Conservation (phyloP, 331 rosid genomes). For the Spiraea crenata region DNA sequence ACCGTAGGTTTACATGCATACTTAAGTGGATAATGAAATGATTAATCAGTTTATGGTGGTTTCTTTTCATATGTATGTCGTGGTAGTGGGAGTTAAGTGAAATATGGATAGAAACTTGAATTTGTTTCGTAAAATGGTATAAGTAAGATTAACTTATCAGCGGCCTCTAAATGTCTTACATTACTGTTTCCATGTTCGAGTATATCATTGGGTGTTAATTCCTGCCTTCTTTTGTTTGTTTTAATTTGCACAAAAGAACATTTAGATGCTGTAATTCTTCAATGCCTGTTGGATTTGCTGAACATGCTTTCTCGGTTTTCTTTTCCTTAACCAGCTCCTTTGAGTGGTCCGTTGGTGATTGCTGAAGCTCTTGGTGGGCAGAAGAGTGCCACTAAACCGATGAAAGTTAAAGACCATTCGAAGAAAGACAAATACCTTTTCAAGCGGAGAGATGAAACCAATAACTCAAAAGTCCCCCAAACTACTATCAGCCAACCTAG, state of each 20-base stretch:
- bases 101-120: neutral
- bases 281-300: neutral
- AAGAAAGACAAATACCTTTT: constrained; percentile 86
- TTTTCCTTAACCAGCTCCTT: constrained; percentile 67
- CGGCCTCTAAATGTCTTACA: neutral
- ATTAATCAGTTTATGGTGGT: neutral
- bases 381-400: constrained; percentile 50
- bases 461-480: constrained; percentile 20
- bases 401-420: constrained; percentile 65
- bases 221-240: neutral
- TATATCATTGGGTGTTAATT: neutral
- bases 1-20: neutral
- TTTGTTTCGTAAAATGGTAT: neutral
- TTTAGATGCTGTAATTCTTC: neutral
- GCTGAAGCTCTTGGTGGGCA: constrained; percentile 76
- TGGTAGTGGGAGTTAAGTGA: neutral
- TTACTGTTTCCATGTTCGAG: neutral
- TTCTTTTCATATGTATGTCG: neutral
- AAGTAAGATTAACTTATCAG: no score
- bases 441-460: constrained; percentile 79
- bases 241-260: neutral
- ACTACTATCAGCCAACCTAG: constrained; percentile 28
- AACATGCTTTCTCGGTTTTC: constrained; percentile 19
- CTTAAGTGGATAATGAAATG: neutral
- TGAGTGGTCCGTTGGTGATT: constrained; percentile 94